Base-by-base conservation (phyloP, 805 yeast species). In the Candida bentonensis region DNA sequence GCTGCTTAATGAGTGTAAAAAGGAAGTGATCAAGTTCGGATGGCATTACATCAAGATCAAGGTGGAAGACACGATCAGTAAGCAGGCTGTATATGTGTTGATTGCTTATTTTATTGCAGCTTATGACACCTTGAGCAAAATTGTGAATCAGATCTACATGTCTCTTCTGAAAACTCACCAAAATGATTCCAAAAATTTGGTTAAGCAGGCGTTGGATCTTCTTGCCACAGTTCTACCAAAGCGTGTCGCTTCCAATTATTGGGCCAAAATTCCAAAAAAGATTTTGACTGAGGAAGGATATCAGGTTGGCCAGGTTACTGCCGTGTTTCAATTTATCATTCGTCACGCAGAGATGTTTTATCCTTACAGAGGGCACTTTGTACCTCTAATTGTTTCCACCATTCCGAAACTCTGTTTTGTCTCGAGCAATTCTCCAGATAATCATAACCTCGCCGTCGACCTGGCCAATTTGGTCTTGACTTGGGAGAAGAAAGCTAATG, bases 211-310 rank as follows among this genome's bases (percentile, higher is more conserved):
- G 0, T 67, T 94, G 28, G 95, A 88, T 54, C 66, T 83, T 3
- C 65, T 92, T 17, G 96, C 96, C 0, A 95, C 96, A 0, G 92
- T 82, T 0, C 71, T 89, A 69, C 78, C 83, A 1, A 70, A 71
- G 45, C 68, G 94, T 43, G 73, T 82, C 62, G 67, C 67, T 3
- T 54, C 70, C 1, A 72, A 77, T 4, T 66, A 71, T 47, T 92
- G 97, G 97, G 73, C 92, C 43, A 88, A 84, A 52, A 87, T 95
- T 88, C 95, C 96, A 0, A 78, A 96, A 51, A 72, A 96, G 43
- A 92, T 89, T 1, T 68, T 92, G 13, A 79, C 88, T 2, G 97
- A 94, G 57, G 94, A 87, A 55, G 89, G 92, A 0, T 82, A 79
- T 57, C 86, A 78, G 54, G 87, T 86, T 2, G 76, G 80, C 2